Base-by-base conservation (phyloP, 352 stramenopile species). In the Phytophthora colocasiae region DNA sequence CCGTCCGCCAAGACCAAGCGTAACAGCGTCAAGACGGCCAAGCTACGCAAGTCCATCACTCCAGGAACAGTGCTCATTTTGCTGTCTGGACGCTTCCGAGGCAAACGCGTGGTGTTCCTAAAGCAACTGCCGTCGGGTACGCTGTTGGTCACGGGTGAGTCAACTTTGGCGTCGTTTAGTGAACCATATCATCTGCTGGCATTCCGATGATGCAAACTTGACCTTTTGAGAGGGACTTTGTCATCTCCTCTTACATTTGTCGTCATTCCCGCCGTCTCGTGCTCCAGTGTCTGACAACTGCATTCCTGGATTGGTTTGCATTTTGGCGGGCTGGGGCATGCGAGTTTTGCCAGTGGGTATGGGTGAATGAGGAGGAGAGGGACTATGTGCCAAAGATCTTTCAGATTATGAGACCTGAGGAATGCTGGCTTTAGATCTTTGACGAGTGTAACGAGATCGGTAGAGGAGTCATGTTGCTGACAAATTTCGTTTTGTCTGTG, bases 21-120 rank as follows among this genome's bases (percentile, higher is more conserved):
- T 58, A 90, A 90, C 75, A 85, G 76, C 53, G 60, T 80, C 43
- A 98, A 98, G 62, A 85, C 96, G n/a, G 85, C 94, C 43, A 98
- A 98, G 81, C 84, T 99, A 15, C 95, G 97, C 53, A 85, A 93
- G 57, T 97, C 90, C 54, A 98, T 99, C 78, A 98, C 92, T 41
- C 95, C 97, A 12, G 97, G 97, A 73, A 98, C 96, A 26, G 94
- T 99, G 38, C 87, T 99, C 31, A 99, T 99, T 71, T 78, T 99
- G 64, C 83, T 99, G 3, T 93, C 93, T 12, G 97, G 97, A 61
- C 92, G 97, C 75, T 99, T 99, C 85, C 89, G 94, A 67, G 97
- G 97, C 79, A 99, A 99, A 90, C 93, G 97, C 66, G 97, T 99
- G 26, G 96, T 99, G n/a, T 99, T 98, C 80, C 88, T 99, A 19